phyloP scores from a whole-genome alignment of 2,329 filamentous ascomycete species.

The Aspergillus sp. region DNA sequence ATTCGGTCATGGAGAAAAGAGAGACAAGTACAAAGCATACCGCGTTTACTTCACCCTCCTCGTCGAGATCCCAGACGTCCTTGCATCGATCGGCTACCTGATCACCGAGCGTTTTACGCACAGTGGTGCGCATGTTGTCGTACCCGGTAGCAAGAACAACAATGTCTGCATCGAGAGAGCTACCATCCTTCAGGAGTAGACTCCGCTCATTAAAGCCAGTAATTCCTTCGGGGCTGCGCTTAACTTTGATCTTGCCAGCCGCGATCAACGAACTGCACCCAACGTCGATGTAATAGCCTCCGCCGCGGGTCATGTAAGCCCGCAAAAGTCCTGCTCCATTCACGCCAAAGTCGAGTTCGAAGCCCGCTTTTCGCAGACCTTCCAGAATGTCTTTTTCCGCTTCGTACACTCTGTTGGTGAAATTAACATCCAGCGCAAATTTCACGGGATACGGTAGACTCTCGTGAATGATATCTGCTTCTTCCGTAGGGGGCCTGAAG shows the following conservation, averaged over 20 bases:
- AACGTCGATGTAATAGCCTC: conserved; percentile 62
- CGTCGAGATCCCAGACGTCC: conserved; percentile 63
- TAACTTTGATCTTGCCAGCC: conserved; percentile 61
- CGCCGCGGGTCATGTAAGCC: conserved; percentile 50
- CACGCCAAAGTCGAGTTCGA: conserved; percentile 41
- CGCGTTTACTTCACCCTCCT: conserved; percentile 54
- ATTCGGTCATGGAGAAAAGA: neutral
- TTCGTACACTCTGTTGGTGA: conserved; percentile 42
- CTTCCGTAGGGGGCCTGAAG: conserved; percentile 47
- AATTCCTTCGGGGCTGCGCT: conserved; percentile 57
- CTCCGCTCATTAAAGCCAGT: conserved; percentile 49
- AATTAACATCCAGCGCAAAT: conserved; percentile 45
- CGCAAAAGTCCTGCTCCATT: conserved; percentile 44
- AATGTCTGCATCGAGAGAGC: conserved; percentile 59
- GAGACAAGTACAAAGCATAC: conserved; percentile 20
- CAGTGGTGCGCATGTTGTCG: conserved; percentile 66
- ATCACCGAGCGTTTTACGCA: conserved; percentile 62
- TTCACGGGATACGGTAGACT: conserved; percentile 49
- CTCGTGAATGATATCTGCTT: conserved; percentile 51
- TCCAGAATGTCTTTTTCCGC: conserved; percentile 46
- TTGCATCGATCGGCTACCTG: conserved; percentile 57
- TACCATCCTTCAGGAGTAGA: conserved; percentile 54
- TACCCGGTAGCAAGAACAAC: conserved; percentile 66
- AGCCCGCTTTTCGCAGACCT: conserved; percentile 49
- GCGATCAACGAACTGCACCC: conserved; percentile 55